Evolutionary conservation across 177 flowering plant genomes (phyloP).

Genomic region (Vitis hybrid): DNA sequence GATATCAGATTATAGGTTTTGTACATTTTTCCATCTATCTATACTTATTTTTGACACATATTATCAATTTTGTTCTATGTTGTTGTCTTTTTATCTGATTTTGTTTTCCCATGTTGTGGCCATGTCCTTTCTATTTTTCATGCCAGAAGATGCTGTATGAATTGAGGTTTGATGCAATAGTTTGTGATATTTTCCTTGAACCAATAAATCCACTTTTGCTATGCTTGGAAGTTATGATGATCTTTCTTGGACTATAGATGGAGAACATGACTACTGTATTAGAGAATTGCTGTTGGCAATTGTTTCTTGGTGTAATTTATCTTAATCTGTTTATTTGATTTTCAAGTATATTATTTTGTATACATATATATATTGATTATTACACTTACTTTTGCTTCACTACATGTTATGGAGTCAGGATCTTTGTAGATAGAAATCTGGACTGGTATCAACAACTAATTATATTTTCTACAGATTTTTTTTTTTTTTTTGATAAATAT

Average conservation of each 20-base stretch:
- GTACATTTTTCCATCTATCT: neutral
- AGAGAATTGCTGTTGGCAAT: neutral
- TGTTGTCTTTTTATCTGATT: neutral
- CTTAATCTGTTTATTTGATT: too few species aligned
- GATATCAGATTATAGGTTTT: neutral
- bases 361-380: too few species aligned
- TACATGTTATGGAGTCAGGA: too few species aligned
- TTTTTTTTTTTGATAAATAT: too few species aligned
- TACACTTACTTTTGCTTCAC: too few species aligned
- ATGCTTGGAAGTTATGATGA: neutral
- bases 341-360: too few species aligned
- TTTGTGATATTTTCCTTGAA: neutral
- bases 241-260: neutral
- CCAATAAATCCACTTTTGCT: neutral
- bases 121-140: neutral
- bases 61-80: slow-evolving; percentile 3
- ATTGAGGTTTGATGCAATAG: neutral
- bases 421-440: too few species aligned
- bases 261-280: neutral
- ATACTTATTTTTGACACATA: neutral
- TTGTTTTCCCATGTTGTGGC: neutral
- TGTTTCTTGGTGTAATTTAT: neutral
- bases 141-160: neutral
- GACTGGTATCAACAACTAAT: too few species aligned
- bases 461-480: too few species aligned